Conservation (phyloP, 805 yeast genomes). For the Wickerhamomyces rabaulensis region DNA sequence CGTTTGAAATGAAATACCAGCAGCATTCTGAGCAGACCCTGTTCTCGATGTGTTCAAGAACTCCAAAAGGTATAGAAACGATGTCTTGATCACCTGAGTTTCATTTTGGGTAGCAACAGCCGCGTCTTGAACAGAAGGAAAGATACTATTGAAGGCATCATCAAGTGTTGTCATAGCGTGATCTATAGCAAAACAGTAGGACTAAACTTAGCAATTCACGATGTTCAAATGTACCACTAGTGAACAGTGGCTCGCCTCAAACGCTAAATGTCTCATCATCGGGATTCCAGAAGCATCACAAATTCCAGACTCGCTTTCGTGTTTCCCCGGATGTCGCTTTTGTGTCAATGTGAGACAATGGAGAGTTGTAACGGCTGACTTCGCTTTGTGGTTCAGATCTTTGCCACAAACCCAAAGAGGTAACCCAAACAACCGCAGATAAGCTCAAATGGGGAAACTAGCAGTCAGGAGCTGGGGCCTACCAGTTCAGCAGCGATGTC, state of each 20-base stretch:
- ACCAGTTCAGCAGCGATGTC: no score
- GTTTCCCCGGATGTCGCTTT: no score
- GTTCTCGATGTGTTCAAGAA: conserved; percentile 50
- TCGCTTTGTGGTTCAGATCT: no score
- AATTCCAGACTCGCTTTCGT: no score
- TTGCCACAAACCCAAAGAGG: neutral
- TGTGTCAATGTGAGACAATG: neutral
- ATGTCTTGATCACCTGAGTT: conserved; percentile 13
- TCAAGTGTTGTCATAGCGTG: neutral
- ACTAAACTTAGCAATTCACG: neutral
- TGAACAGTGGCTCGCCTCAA: no score
- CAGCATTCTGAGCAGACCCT: conserved; percentile 52
- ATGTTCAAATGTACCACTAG: no score
- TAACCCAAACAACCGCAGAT: no score
- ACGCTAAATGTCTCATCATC: no score
- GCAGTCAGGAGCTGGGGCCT: no score
- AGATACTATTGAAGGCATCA: neutral
- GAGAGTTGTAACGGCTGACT: no score
- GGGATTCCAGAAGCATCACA: no score
- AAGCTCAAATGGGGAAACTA: no score
- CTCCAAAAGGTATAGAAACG: conserved; percentile 23
- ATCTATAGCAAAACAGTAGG: neutral
- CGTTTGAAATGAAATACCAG: conserved; percentile 53
- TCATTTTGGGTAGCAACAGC: neutral
- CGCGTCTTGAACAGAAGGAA: neutral